Evolutionary conservation across 805 yeast species (phyloP).

Genomic region (Blastobotrys americana): DNA sequence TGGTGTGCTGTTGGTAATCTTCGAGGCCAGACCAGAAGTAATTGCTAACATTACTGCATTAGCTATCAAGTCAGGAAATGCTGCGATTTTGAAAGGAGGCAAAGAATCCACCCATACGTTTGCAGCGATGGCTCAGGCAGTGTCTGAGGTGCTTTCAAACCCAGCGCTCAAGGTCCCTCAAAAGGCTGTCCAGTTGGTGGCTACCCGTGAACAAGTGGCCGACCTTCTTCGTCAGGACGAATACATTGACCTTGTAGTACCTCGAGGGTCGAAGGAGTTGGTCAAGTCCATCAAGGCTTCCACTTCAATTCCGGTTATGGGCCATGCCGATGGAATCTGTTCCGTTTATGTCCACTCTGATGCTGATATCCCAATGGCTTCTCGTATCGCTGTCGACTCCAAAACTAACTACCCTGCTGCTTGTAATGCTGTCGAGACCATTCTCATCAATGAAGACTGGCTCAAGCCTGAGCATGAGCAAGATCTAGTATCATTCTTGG

Average conservation of each 20-base stretch:
- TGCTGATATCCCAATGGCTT: constrained; percentile 74
- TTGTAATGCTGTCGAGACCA: constrained; percentile 93
- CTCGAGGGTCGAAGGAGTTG: constrained; percentile 93
- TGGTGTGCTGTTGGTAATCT: constrained; percentile 86
- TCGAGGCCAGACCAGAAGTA: constrained; percentile 96
- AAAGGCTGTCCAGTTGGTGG: constrained; percentile 77
- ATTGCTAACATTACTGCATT: constrained; percentile 95
- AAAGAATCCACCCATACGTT: constrained; percentile 86
- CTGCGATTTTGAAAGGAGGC: constrained; percentile 96
- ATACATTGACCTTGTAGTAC: constrained; percentile 90
- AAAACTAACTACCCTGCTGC: constrained; percentile 98
- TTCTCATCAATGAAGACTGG: constrained; percentile 50
- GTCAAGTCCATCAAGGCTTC: constrained; percentile 78
- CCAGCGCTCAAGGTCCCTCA: constrained; percentile 60
- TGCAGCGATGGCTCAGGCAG: constrained; percentile 66
- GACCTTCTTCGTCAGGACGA: constrained; percentile 77
- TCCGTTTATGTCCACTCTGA: constrained; percentile 73
- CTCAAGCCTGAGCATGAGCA: constrained; percentile 24
- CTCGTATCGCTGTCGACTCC: constrained; percentile 69
- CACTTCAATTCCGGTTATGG: constrained; percentile 94
- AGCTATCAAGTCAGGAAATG: constrained; percentile 93
- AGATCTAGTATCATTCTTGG: constrained; percentile 21
- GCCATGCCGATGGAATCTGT: constrained; percentile 98
- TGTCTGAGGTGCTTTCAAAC: constrained; percentile 49
- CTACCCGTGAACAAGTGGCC: constrained; percentile 84